Evolutionary conservation across 371 early-diverging fungal species (phyloP).

Genomic region (Rhizomucor miehei): DNA sequence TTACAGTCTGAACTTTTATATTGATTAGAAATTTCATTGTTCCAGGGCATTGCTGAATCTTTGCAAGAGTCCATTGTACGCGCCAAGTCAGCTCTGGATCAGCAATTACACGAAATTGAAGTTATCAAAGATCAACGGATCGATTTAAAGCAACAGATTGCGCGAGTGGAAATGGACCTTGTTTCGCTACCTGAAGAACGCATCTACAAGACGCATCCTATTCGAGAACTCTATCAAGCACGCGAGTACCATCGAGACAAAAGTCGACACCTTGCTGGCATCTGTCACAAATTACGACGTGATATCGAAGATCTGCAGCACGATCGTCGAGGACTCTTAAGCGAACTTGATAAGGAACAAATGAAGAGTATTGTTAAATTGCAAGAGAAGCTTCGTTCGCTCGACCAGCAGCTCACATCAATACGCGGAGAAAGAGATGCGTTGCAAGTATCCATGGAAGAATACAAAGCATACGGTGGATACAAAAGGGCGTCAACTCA

Average conservation of each 20-base stretch:
- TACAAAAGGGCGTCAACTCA: conserved; percentile 36
- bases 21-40: too few species aligned
- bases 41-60: too few species aligned
- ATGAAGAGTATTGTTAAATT: conserved; percentile 28
- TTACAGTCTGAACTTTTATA: too few species aligned
- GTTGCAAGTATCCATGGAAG: conserved; percentile 70
- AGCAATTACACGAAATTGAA: conserved; percentile 37
- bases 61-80: background rate
- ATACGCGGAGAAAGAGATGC: conserved; percentile 80
- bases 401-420: conserved; percentile 75
- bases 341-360: conserved; percentile 30
- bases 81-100: conserved; percentile 8
- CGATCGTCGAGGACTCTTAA: conserved; percentile 26
- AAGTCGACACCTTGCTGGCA: conserved; percentile 20
- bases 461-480: conserved; percentile 65
- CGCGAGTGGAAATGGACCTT: conserved; percentile 36
- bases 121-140: conserved; percentile 40
- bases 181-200: conserved; percentile 32
- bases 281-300: conserved; percentile 23
- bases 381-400: conserved; percentile 63
- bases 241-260: conserved; percentile 33
- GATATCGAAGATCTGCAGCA: conserved; percentile 18
- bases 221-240: conserved; percentile 30
- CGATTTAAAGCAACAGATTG: conserved; percentile 34
- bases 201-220: conserved; percentile 29